Evolutionary conservation across 2,329 filamentous ascomycete genomes (phyloP).

Genomic region (Trichothecium sympodiale): DNA sequence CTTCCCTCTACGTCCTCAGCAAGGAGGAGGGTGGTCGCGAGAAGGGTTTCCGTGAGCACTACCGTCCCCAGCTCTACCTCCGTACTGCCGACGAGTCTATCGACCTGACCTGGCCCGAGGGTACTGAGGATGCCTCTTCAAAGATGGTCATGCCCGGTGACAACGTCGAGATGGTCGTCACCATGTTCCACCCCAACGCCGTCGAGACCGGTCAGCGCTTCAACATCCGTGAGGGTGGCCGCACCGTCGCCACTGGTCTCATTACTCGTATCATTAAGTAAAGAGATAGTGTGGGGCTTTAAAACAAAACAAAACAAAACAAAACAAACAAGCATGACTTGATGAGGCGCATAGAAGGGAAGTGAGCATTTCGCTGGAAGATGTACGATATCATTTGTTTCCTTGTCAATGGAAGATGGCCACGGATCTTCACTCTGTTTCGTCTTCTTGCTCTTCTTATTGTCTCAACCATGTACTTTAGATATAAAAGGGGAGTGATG

Average conservation of each 20-base stretch:
- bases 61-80: conserved; percentile 92
- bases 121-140: conserved; percentile 55
- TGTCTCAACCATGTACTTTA: conserved; percentile 25
- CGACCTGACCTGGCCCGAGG: conserved; percentile 77
- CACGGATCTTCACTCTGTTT: conserved; percentile 29
- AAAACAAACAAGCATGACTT: not conserved
- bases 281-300: conserved; percentile 13
- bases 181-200: conserved; percentile 74
- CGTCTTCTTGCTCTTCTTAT: conserved; percentile 25
- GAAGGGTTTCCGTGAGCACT: conserved; percentile 92
- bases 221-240: conserved; percentile 95
- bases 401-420: too few species aligned
- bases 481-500: conserved; percentile 15
- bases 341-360: not conserved
- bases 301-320: not conserved
- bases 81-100: conserved; percentile 79
- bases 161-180: conserved; percentile 94
- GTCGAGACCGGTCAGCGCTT: conserved; percentile 89
- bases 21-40: conserved; percentile 98
- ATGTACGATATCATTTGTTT: conserved; percentile 1
- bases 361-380: not conserved
- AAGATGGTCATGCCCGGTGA: conserved; percentile 97
- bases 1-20: conserved; percentile 91
- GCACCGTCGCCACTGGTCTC: conserved; percentile 75
- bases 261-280: conserved; percentile 62